Percentiles rank a stretch among this genome's conserved stretches.
phyloP scores from a whole-genome alignment of 805 yeast species.

The Novakomyces olei region DNA sequence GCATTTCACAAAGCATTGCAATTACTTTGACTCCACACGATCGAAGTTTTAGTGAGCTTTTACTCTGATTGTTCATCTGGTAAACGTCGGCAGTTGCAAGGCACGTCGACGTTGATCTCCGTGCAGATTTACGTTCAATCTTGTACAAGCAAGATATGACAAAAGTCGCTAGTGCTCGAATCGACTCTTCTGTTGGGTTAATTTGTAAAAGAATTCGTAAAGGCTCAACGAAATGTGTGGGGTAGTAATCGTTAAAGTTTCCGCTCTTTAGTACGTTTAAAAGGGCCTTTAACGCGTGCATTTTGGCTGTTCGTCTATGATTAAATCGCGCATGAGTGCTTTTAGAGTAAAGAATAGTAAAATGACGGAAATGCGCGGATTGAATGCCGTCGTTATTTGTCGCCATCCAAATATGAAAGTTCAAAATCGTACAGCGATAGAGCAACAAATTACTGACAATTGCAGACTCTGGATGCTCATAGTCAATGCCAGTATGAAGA shows the following conservation, averaged over 20 bases:
- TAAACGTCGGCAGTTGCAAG: background rate
- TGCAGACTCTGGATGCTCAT: slow-evolving; percentile 29
- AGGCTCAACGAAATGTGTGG: slow-evolving; percentile 20
- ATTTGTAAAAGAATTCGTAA: slow-evolving; percentile 21
- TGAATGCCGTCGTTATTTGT: slow-evolving; percentile 22
- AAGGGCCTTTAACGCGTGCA: slow-evolving; percentile 26
- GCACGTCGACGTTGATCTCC: background rate
- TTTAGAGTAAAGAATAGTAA: slow-evolving; percentile 28
- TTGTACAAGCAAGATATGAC: slow-evolving; percentile 25
- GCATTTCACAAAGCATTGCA: slow-evolving; percentile 18
- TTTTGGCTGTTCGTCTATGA: slow-evolving; percentile 26
- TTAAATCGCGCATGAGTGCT: slow-evolving; percentile 33
- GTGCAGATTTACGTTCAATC: background rate
- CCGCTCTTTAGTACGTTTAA: slow-evolving; percentile 28
- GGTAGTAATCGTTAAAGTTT: slow-evolving; percentile 18
- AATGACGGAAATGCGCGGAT: slow-evolving; percentile 33
- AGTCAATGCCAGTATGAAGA: slow-evolving; percentile 34
- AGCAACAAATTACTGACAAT: slow-evolving; percentile 33
- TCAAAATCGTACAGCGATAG: slow-evolving; percentile 36
- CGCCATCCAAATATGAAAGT: slow-evolving; percentile 29
- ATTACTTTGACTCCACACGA: slow-evolving; percentile 19
- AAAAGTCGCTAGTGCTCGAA: slow-evolving; percentile 31
- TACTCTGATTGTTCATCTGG: background rate
- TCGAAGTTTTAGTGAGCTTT: slow-evolving; percentile 10
- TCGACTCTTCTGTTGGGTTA: slow-evolving; percentile 32